Evolutionary conservation across 306 rosid genomes (phyloP).

Genomic region (Fragaria iinumae): DNA sequence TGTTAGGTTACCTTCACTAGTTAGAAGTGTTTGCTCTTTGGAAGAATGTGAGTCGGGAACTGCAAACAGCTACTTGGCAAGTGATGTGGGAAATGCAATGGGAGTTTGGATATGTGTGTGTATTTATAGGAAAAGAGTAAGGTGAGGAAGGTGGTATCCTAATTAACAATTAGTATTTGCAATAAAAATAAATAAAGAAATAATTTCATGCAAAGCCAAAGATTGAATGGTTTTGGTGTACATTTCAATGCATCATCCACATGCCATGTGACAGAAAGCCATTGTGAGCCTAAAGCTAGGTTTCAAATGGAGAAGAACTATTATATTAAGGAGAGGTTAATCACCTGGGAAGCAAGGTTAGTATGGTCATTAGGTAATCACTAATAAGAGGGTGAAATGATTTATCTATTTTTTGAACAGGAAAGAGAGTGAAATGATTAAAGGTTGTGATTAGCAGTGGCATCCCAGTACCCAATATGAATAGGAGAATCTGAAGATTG

Average conservation of each 20-base stretch:
- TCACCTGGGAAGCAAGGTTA: not conserved
- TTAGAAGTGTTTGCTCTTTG: not conserved
- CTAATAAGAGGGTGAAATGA: not conserved
- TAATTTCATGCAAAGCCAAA: constrained; percentile 20
- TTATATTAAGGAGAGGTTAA: not conserved
- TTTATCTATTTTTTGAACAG: too few species aligned
- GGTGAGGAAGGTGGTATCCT: not conserved
- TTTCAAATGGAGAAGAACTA: not conserved
- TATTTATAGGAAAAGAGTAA: constrained; percentile 10
- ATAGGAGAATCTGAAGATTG: constrained; percentile 19
- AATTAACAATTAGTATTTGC: not conserved
- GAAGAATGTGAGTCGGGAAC: not conserved
- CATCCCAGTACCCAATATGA: constrained; percentile 7
- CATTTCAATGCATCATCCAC: constrained; percentile 13
- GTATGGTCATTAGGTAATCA: not conserved
- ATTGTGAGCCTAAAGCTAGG: constrained; percentile 10
- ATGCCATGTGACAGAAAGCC: constrained; percentile 1
- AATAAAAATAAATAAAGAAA: not conserved
- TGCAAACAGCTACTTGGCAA: not conserved
- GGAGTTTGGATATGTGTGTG: not conserved
- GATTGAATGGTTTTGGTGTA: constrained; percentile 13
- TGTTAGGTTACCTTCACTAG: not conserved
- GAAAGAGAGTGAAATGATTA: constrained; percentile 14
- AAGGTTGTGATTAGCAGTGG: constrained; percentile 12
- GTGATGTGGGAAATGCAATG: not conserved